Conservation (phyloP, 2,329 filamentous ascomycete species). For the Aspergillus sp. region DNA sequence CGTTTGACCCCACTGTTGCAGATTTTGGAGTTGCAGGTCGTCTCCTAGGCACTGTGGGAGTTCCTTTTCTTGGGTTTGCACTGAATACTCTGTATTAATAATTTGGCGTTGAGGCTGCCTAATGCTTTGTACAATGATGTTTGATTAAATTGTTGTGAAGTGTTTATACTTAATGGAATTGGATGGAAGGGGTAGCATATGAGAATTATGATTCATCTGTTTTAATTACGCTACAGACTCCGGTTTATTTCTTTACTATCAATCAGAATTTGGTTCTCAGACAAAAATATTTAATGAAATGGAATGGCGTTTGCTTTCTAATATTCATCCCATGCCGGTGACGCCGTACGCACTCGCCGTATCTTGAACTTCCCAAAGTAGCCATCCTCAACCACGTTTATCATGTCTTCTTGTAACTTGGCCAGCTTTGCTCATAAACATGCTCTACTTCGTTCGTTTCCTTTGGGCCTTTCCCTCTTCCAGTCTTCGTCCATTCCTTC, state of each 20-base stretch:
- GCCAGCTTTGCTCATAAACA: not conserved
- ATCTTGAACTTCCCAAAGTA: too few species aligned
- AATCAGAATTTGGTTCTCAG: not conserved
- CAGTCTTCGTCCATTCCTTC: not conserved
- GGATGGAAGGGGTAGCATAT: not conserved
- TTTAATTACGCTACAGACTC: not conserved
- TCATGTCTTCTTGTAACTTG: not conserved
- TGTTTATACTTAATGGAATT: conserved; percentile 12
- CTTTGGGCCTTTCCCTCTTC: not conserved
- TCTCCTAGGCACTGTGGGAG: conserved; percentile 25
- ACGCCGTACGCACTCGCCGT: not conserved
- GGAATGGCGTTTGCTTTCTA: not conserved
- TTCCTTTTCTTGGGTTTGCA: conserved; percentile 16
- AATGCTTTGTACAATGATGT: conserved; percentile 25
- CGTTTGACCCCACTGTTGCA: conserved; percentile 1
- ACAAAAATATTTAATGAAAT: not conserved
- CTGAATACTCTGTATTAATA: conserved; percentile 35
- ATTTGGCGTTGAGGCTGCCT: conserved; percentile 20
- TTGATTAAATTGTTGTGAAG: conserved; percentile 19
- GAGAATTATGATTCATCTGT: conserved; percentile 6
- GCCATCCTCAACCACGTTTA: not conserved
- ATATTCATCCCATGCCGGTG: not conserved
- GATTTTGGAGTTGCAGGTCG: conserved; percentile 33
- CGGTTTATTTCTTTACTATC: not conserved
- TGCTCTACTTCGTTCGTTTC: not conserved